Base-by-base conservation (phyloP, 345 rosid genomes). In the Eucalyptus tenuipes region DNA sequence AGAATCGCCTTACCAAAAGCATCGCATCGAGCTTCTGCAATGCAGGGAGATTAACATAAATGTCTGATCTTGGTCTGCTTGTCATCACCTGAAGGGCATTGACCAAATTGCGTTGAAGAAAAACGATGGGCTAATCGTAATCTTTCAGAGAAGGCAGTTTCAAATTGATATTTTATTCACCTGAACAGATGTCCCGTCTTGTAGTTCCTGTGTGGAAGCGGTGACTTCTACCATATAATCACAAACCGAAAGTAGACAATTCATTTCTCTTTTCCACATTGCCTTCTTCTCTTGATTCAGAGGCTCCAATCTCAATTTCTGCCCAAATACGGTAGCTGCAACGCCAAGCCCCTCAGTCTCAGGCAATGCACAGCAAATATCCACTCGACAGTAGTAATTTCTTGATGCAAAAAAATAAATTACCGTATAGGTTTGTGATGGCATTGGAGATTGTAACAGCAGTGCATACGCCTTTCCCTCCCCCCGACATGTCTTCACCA, bases 401-500 rank as follows among this genome's bases (percentile, higher is more conserved):
- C 29, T 37, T 8, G 40, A 53, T 86, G 40, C 81, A 33, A 40
- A 81, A 81, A 49, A 24, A n/a, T 18, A 50, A 61, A n/a, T 52
- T 95, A 97, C 99, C 99, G 81, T 96, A 97, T 75, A 97, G 98
- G 93, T 97, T 97, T 84, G 99, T 96, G 44, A 97, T 94, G 90
- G 99, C 89, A 90, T 97, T 97, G 57, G 99, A 97, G 94, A 97
- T 96, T 40, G 99, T 93, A 25, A 94, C 93, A 6, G 99, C 98
- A 17, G 99, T 95, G 90, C 95, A 95, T 87, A 96, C 99, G 81
- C 99, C 99, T 96, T 96, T 95, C 27, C 99, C 99, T 88, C 96
- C 90, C 85, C 99, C 99, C 45, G 99, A 97, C 99, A 97, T 97
- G 92, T 97, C 99, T 92, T 97, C 99, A 33, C 99, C 99, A 6